Evolutionary conservation across 2,329 filamentous ascomycete genomes (phyloP), one percentile per base, ranked within the genome.

Genomic region (Colletotrichum chrysophilum): DNA sequence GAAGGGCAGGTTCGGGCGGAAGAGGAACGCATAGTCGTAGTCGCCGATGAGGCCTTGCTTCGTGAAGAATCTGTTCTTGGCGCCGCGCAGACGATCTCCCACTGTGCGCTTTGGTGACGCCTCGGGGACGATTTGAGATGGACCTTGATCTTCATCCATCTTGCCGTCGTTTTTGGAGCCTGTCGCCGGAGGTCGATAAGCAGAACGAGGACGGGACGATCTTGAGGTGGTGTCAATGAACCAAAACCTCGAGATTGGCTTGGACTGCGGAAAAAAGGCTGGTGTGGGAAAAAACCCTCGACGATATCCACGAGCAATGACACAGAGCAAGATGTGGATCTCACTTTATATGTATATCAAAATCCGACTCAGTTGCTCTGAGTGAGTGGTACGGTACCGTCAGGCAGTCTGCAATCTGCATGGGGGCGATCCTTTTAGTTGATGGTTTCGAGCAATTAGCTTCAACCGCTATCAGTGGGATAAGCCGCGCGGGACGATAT

Each of bases 11-110:
- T 94, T 96, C 2, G 92, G 94, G 26, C 87, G 92, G 88, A 98
- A 98, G 55, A 98, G 92, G 81, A 96, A 97, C 43, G 84, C 94
- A 89, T 98, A 98, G 88, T 98, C 94, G 84, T 98, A 98, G 80
- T 92, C 89, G 77, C 96, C 96, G 71, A 98, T 84, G 30, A 98
- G 89, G 14, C 96, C 96, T 2, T 96, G 90, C 76, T 88, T 92
- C 61, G 90, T 92, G 70, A 88, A 84, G 77, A 91, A 88, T 7
- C 86, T 85, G 75, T 84, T 85, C 79, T 81, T 86, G 71, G 85
- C 28, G 58, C 78, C 56, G 36, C 77, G 78, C 14, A 86, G 34
- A 24, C 80, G 80, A 66, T 82, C 79, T 69, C 78, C 80, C n/a
- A 86, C 66, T 18, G 81, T 83, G 73, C 78, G 82, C 70, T 81